Percentiles rank a stretch among this genome's conserved stretches.
phyloP scores from a whole-genome alignment of 306 rosid species.

The Biancaea sappan region DNA sequence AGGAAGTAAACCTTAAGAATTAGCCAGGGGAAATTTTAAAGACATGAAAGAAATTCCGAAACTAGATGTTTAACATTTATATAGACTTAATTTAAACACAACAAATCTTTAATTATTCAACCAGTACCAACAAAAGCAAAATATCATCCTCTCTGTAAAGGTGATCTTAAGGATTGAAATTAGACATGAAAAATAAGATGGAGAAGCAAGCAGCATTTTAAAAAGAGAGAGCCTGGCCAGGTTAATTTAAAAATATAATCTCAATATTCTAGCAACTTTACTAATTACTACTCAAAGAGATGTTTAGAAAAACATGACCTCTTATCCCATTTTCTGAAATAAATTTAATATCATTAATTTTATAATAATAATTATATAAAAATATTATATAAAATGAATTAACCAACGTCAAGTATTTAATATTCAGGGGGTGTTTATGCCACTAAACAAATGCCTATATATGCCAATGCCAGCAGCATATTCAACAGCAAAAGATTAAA shows the following conservation, averaged over 20 bases:
- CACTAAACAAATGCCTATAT: not conserved
- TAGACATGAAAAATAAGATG: not conserved
- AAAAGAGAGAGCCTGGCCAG: not conserved
- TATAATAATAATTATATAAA: no score
- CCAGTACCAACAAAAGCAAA: not conserved
- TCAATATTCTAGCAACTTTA: not conserved
- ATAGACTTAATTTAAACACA: not conserved
- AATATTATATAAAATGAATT: constrained; percentile 6
- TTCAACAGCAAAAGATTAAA: not conserved
- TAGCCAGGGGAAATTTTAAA: no score
- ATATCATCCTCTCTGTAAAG: not conserved
- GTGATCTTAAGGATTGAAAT: not conserved
- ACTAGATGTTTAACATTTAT: not conserved
- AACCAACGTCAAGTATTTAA: not conserved
- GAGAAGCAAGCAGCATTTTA: not conserved
- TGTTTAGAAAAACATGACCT: not conserved
- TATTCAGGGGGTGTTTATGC: not conserved
- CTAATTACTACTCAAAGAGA: no score
- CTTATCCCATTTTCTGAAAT: not conserved
- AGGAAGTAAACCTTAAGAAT: no score
- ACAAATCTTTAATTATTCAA: not conserved
- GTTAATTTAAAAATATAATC: no score
- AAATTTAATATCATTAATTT: not conserved
- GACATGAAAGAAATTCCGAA: no score
- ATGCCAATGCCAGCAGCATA: not conserved